These are phyloP conservation scores for Stachybotrys echinatus DNA, from an alignment of 2,329 filamentous ascomycete species.

Conservation along the genomic window DNA sequence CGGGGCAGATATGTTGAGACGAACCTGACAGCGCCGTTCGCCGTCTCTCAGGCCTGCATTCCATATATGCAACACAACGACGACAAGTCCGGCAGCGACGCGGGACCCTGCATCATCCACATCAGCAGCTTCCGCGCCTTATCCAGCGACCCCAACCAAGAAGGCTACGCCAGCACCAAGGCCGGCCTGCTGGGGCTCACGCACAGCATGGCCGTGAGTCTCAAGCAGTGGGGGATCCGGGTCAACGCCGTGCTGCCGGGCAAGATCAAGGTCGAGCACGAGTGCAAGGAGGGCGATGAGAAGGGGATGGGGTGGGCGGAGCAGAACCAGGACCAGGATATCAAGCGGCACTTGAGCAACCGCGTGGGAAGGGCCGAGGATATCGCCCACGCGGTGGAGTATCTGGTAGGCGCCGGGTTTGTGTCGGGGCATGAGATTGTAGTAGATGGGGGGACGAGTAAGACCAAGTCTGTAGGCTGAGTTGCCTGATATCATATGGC, in stretches of 20 bases:
- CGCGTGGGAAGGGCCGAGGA: conserved; percentile 38
- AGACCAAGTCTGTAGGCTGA: conserved; percentile 19
- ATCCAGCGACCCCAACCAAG: conserved; percentile 40
- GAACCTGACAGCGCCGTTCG: conserved; percentile 40
- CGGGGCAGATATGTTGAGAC: conserved; percentile 32
- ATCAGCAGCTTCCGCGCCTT: conserved; percentile 40
- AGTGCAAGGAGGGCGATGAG: conserved; percentile 37
- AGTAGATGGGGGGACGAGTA: conserved; percentile 19
- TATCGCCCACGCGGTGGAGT: conserved; percentile 36
- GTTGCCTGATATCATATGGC: too few species aligned
- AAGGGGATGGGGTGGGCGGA: conserved; percentile 29
- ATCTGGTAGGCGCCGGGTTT: conserved; percentile 21
- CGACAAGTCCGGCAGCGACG: conserved; percentile 8
- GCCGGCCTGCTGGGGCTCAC: conserved; percentile 28
- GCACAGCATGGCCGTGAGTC: conserved; percentile 29
- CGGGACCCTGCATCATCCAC: conserved; percentile 38
- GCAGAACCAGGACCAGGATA: conserved; percentile 28
- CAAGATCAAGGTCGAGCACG: conserved; percentile 39
- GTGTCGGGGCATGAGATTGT: conserved; percentile 20
- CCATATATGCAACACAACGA: conserved; percentile 34
- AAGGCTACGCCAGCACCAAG: conserved; percentile 39
- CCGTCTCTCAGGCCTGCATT: conserved; percentile 38
- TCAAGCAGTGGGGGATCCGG: conserved; percentile 23
- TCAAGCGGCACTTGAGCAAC: conserved; percentile 35
- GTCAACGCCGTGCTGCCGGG: conserved; percentile 38